Evolutionary conservation across 2,329 filamentous ascomycete genomes (phyloP).

Genomic region (Colletotrichum higginsianum): DNA sequence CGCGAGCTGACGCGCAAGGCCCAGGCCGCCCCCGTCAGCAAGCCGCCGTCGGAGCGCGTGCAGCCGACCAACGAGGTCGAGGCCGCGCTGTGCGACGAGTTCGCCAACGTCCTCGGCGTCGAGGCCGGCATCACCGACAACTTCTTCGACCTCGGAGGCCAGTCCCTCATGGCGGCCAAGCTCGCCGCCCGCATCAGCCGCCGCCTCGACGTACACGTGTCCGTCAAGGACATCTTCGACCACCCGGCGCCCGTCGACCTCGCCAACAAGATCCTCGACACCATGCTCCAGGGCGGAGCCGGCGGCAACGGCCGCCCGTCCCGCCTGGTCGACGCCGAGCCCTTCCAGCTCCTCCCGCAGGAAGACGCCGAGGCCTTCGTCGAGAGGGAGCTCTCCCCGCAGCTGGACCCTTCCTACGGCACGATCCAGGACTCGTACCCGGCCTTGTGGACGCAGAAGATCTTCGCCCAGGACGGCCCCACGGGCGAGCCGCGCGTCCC

Average conservation of each 20-base stretch:
- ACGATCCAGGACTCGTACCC: constrained; percentile 32
- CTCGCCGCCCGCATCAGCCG: constrained; percentile 29
- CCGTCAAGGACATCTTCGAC: constrained; percentile 41
- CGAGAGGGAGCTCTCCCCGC: constrained; percentile 11
- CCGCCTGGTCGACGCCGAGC: constrained; percentile 12
- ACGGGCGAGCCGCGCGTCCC: constrained; percentile 22
- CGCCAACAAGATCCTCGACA: constrained; percentile 21
- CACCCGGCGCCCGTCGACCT: constrained; percentile 27
- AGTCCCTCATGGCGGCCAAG: constrained; percentile 39
- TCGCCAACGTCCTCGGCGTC: constrained; percentile 27
- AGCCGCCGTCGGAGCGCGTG: background rate
- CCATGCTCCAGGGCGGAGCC: background rate
- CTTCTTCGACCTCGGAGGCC: constrained; percentile 43
- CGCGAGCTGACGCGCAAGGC: constrained; percentile 39
- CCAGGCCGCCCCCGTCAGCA: constrained; percentile 13
- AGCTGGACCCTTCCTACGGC: background rate
- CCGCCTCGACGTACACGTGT: constrained; percentile 13
- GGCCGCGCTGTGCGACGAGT: constrained; percentile 38
- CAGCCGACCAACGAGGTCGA: constrained; percentile 30
- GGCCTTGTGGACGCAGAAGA: constrained; percentile 23
- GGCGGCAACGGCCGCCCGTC: background rate
- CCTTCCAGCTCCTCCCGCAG: constrained; percentile 32
- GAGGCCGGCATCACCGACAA: constrained; percentile 36
- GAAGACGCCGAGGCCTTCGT: constrained; percentile 33
- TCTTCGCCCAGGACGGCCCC: constrained; percentile 13